Conservation (phyloP, 169 alveolate species). For the Cyclospora cayetanensis region DNA sequence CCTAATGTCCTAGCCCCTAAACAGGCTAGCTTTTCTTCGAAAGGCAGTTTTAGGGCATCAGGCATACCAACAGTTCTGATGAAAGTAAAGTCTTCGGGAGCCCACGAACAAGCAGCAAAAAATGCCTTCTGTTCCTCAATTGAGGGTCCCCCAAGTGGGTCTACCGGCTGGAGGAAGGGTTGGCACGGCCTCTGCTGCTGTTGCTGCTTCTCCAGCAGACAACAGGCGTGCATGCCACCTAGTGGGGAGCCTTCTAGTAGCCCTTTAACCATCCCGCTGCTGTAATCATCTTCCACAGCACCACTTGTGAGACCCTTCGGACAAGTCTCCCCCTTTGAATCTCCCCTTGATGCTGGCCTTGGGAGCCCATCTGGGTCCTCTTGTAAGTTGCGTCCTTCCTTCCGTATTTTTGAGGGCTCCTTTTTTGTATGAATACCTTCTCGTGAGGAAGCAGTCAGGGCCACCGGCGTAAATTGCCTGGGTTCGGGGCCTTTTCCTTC, state of each 20-base stretch:
- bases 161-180: not conserved
- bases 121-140: slow-evolving; percentile 6
- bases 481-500: not conserved
- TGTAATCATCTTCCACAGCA: not conserved
- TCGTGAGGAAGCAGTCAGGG: not conserved
- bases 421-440: not conserved
- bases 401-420: not conserved
- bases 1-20: too few species aligned
- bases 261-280: not conserved
- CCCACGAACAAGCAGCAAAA: slow-evolving; percentile 8
- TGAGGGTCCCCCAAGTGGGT: not conserved
- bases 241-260: not conserved
- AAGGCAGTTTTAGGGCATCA: too few species aligned
- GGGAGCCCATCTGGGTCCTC: slow-evolving; percentile 15
- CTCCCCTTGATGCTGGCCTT: not conserved
- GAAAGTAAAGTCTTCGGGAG: not conserved
- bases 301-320: not conserved
- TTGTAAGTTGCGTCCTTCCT: not conserved
- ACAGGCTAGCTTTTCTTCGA: too few species aligned
- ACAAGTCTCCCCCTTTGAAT: not conserved
- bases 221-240: not conserved
- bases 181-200: not conserved
- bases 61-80: not conserved
- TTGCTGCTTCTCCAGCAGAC: not conserved
- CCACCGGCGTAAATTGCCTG: not conserved